Evolutionary conservation across 148 eudicot species (phyloP).

Genomic region (Cornus florida): DNA sequence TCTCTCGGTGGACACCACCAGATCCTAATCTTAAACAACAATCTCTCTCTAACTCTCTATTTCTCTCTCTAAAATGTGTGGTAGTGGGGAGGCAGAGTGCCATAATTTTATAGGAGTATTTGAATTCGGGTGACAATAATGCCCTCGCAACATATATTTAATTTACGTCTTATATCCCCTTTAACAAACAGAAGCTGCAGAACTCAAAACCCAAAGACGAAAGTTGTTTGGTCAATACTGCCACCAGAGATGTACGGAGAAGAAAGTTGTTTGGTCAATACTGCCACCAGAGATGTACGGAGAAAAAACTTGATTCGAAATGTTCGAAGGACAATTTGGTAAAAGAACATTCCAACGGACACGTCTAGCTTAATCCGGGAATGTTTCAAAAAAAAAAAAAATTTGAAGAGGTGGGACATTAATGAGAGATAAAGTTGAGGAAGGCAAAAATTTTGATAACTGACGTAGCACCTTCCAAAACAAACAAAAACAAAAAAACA

Average conservation of each 20-base stretch:
- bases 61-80: slow-evolving; percentile 9
- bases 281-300: not conserved
- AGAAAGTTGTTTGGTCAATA: not conserved
- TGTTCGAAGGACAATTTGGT: slow-evolving; percentile 23
- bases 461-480: not conserved
- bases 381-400: not conserved
- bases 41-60: not conserved
- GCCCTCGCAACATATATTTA: not conserved
- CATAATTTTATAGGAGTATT: slow-evolving; percentile 16
- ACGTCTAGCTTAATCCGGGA: not conserved
- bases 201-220: not conserved
- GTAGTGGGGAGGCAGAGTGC: slow-evolving; percentile 33
- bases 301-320: too few relatives aligned
- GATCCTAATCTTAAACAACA: not conserved
- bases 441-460: not conserved
- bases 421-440: not conserved
- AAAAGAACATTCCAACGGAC: slow-evolving; percentile 11
- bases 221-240: not conserved
- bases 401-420: not conserved
- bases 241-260: not conserved
- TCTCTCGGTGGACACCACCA: not conserved
- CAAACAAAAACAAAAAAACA: too few relatives aligned
- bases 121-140: not conserved
- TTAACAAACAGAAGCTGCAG: not conserved
- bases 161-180: not conserved